phyloP scores from a whole-genome alignment of 1,139 yeast species.

The Blastobotrys persicus region DNA sequence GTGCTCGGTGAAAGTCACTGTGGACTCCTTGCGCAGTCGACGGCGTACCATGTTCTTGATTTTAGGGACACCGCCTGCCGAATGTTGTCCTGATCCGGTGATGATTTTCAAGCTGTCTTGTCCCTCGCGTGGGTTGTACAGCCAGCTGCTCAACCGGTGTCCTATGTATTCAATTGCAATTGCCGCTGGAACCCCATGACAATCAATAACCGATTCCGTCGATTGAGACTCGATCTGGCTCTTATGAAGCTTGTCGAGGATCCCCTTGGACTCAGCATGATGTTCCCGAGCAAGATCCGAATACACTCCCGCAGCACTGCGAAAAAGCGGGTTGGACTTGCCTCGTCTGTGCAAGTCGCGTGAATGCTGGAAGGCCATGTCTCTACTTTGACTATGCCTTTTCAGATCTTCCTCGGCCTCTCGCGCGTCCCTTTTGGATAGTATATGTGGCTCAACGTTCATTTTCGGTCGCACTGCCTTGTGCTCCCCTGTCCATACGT shows the following conservation, averaged over 20 bases:
- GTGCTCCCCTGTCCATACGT: constrained; percentile 5
- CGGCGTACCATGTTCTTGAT: constrained; percentile 33
- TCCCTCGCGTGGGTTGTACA: constrained; percentile 26
- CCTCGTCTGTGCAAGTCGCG: constrained; percentile 25
- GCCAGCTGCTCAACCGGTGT: constrained; percentile 19
- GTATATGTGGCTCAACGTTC: background rate
- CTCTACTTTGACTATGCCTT: background rate
- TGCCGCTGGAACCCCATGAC: constrained; percentile 32
- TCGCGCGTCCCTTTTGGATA: background rate
- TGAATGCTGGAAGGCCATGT: background rate
- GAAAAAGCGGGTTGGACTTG: constrained; percentile 28
- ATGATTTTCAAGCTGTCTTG: constrained; percentile 29
- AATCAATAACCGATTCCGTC: constrained; percentile 26
- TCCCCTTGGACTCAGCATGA: constrained; percentile 17
- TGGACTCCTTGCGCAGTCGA: constrained; percentile 20
- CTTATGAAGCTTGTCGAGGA: constrained; percentile 19
- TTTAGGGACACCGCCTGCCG: constrained; percentile 32
- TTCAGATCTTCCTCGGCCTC: background rate
- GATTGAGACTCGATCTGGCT: constrained; percentile 22
- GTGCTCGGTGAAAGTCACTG: constrained; percentile 25
- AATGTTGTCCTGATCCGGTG: constrained; percentile 36
- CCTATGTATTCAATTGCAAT: constrained; percentile 26
- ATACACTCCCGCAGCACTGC: constrained; percentile 31
- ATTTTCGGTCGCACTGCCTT: background rate
- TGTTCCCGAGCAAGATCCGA: constrained; percentile 26